Evolutionary conservation across 2,329 filamentous ascomycete genomes (phyloP).

Genomic region (Fusarium napiforme): DNA sequence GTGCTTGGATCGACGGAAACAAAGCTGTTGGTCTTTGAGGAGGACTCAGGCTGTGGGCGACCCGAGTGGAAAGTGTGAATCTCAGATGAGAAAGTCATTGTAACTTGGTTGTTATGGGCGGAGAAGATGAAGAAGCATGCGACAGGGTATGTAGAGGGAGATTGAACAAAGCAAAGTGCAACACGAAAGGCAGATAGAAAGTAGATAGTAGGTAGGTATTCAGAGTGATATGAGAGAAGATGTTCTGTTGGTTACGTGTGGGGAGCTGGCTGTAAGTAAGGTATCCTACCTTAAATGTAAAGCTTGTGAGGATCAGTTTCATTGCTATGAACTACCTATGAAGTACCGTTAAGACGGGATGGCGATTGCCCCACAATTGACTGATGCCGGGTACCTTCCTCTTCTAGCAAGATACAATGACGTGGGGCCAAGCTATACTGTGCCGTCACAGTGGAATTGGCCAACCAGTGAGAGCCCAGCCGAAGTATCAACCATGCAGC

Average conservation of each 20-base stretch:
- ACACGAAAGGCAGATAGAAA: not conserved
- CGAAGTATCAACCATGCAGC: not conserved
- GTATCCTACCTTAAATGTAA: slow-evolving; percentile 1
- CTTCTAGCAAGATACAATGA: slow-evolving; percentile 21
- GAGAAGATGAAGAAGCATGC: not conserved
- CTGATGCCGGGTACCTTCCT: slow-evolving; percentile 25
- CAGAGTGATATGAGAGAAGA: not conserved
- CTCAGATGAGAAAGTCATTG: slow-evolving; percentile 52
- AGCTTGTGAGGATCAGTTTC: slow-evolving; percentile 2
- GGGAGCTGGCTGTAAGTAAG: slow-evolving; percentile 11
- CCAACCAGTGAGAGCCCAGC: not conserved
- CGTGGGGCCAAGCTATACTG: slow-evolving; percentile 9
- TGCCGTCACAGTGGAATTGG: not conserved
- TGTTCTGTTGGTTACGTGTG: slow-evolving; percentile 3
- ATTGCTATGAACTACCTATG: not conserved
- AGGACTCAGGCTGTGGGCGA: slow-evolving; percentile 67
- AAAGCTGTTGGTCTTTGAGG: slow-evolving; percentile 71
- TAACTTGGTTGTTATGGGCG: slow-evolving; percentile 1
- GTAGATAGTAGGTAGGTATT: not conserved
- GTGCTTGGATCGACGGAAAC: slow-evolving; percentile 80
- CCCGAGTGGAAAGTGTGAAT: slow-evolving; percentile 81
- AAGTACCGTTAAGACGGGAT: slow-evolving; percentile 1
- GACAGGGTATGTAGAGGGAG: not conserved
- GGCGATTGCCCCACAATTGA: slow-evolving; percentile 7
- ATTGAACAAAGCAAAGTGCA: not conserved